Evolutionary conservation across 2,329 filamentous ascomycete genomes (phyloP), one percentile per base, ranked within the genome.

Genomic region (Dactylellina cionopaga): DNA sequence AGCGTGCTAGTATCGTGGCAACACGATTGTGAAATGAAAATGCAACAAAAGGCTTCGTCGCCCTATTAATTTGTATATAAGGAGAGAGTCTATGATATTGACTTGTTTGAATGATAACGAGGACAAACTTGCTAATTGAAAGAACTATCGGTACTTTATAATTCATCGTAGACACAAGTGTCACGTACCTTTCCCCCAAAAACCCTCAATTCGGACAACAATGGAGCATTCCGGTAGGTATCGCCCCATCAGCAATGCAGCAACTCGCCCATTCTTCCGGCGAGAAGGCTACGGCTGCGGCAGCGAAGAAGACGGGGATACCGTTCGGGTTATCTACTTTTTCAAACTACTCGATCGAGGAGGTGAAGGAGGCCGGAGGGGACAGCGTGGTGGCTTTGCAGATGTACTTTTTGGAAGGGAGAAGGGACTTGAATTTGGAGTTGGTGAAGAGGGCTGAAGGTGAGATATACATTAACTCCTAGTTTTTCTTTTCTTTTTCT

Each of bases 161-260:
- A 10, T 44, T n/a, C n/a, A 22, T 11, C 22, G 2, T 63, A 80
- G 76, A 80, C 84, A 71, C 66, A 19, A 64, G 58, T 27, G 41
- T 1, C 3, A 33, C 64, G 9, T 4, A 52, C 31, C 25, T 64
- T 19, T 15, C 43, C 2, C 49, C 52, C 5, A 10, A 7, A 9
- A 46, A 3, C 5, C 27, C 24, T 1, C 49, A 44, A 22, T 60
- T 71, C 27, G 39, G 37, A 10, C 37, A 24, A 22, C 29, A 10
- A 15, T 71, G 66, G 54, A 76, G 80, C 0, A 80, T 87, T 1
- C 85, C 86, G 0, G 78, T 88, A 1, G 84, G 84, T 9, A 83
- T 87, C 37, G 82, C 83, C 2, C 85, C 85, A 0, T 82, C 85
- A 0, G 85, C 84, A 1, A 83, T 85, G 77, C 85, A 86, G 69